A percentile compares a stretch with the other conserved stretches of the same genome.
Evolutionary conservation across 176 grass and related monocot genomes (phyloP).

Genomic region (Oryza coarctata): DNA sequence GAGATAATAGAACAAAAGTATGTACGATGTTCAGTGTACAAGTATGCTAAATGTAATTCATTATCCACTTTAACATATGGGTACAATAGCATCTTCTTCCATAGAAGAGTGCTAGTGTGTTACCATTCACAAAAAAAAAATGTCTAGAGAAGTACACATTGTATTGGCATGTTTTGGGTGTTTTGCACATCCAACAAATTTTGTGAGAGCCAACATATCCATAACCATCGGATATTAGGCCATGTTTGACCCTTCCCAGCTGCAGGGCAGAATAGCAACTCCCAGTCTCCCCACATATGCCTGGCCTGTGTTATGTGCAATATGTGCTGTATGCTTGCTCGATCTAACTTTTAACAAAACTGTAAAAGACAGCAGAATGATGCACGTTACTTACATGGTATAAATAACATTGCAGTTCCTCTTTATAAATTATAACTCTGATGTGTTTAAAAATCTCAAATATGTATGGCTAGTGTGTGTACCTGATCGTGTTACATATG

Average conservation of each 20-base stretch:
- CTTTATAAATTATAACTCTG: neutral
- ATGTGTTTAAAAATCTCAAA: no score
- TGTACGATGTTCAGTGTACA: neutral
- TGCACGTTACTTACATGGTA: neutral
- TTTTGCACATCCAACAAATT: neutral
- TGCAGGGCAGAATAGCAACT: no score
- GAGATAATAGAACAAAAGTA: neutral
- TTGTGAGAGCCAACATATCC: neutral
- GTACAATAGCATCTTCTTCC: neutral
- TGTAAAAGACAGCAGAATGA: neutral
- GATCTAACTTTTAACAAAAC: neutral
- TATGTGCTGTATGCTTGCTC: neutral
- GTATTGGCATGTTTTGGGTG: neutral
- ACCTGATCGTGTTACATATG: neutral
- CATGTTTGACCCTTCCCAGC: neutral
- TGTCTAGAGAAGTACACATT: neutral
- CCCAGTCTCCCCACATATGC: no score
- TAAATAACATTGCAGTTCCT: neutral
- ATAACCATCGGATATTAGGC: neutral
- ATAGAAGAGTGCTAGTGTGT: neutral
- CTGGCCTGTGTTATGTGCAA: neutral
- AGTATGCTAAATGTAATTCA: neutral
- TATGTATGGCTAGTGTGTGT: no score
- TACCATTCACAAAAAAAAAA: neutral
- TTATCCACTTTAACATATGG: neutral